Evolutionary conservation across 2,329 filamentous ascomycete species (phyloP).

Genomic region (Colletotrichum somersetense): DNA sequence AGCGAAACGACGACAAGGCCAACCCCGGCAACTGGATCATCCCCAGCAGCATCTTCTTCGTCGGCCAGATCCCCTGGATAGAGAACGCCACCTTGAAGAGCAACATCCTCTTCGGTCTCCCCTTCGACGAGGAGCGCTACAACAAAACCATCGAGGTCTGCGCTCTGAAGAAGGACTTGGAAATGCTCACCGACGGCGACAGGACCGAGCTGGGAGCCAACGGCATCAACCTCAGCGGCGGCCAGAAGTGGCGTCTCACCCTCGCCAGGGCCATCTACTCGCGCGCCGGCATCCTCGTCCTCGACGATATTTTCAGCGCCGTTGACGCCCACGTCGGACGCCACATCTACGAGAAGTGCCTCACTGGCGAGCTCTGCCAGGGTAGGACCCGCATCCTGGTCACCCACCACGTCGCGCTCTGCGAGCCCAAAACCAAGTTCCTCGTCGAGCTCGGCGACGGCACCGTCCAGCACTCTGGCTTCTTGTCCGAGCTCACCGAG

Average conservation of each 20-base stretch:
- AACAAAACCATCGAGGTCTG: conserved; percentile 78
- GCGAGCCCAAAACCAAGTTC: conserved; percentile 78
- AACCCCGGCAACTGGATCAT: conserved; percentile 77
- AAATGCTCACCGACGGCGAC: conserved; percentile 82
- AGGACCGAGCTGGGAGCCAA: conserved; percentile 86
- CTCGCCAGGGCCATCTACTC: conserved; percentile 86
- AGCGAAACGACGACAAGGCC: conserved; percentile 73
- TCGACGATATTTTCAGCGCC: conserved; percentile 88
- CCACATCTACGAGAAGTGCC: conserved; percentile 81
- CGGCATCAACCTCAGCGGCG: conserved; percentile 86
- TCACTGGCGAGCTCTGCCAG: conserved; percentile 76
- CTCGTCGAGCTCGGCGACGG: conserved; percentile 80
- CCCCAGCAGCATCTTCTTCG: conserved; percentile 77
- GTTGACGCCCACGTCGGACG: conserved; percentile 86
- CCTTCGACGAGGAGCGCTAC: conserved; percentile 77
- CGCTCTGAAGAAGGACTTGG: conserved; percentile 80
- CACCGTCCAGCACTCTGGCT: conserved; percentile 71
- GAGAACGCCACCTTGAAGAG: conserved; percentile 84
- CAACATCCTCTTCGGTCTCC: conserved; percentile 84
- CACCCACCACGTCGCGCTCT: conserved; percentile 82
- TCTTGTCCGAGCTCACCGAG: conserved; percentile 72
- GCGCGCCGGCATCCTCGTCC: conserved; percentile 78
- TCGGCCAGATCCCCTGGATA: conserved; percentile 87
- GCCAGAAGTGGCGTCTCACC: conserved; percentile 85
- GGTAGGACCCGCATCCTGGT: conserved; percentile 82